These are phyloP conservation scores for Saccharum spontaneum DNA, from an alignment of 176 grass and related monocot genomes.

Conservation along the genomic window DNA sequence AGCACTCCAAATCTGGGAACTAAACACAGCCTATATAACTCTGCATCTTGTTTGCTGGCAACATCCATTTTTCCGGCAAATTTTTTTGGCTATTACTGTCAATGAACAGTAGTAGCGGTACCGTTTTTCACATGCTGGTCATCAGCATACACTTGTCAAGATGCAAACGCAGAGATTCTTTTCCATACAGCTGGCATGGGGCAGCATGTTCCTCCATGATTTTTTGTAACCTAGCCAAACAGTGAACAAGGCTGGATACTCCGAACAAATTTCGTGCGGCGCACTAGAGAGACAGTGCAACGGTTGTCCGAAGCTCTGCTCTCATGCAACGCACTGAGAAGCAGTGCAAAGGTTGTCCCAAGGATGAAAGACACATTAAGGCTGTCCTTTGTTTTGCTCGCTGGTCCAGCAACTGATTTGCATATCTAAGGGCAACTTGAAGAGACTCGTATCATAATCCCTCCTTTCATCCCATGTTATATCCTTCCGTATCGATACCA, in stretches of 20 bases:
- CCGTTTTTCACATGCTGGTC: not conserved
- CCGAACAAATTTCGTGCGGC: not conserved
- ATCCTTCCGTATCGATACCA: no score
- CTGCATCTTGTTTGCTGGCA: not conserved
- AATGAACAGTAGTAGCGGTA: not conserved
- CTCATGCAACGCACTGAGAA: not conserved
- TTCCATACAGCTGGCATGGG: not conserved
- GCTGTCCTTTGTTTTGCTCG: not conserved
- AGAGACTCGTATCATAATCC: no score
- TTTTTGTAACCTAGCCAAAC: not conserved
- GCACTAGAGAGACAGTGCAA: not conserved
- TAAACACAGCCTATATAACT: no score
- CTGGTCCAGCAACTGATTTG: not conserved
- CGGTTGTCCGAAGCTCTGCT: not conserved
- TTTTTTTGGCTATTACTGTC: not conserved
- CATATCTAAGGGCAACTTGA: not conserved
- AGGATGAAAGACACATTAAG: not conserved
- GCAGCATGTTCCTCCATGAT: not conserved
- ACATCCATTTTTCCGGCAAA: not conserved
- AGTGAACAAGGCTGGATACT: not conserved
- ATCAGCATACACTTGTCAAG: not conserved
- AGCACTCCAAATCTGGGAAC: no score
- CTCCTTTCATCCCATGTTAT: no score
- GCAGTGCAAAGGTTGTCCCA: not conserved
- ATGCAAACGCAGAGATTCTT: slow-evolving; percentile 3